phyloP scores from a whole-genome alignment of 1,284 basidiomycete species.

The Gymnopus androsaceus region DNA sequence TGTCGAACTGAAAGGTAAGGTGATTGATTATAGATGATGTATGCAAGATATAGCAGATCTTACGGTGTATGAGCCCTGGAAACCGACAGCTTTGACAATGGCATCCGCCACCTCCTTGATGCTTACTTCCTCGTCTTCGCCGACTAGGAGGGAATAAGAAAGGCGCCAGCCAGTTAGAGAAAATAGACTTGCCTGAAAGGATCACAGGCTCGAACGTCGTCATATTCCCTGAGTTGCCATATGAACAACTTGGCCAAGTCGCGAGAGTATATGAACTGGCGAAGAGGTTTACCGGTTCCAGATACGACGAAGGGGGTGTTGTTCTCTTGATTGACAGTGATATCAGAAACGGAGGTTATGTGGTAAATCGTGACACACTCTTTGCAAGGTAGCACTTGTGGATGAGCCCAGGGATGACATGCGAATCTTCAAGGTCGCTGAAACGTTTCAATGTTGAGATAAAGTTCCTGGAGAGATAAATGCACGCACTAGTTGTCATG shows the following conservation, averaged over 20 bases:
- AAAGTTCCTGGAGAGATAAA: background rate
- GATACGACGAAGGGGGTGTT: slow-evolving; percentile 79
- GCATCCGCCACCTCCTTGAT: slow-evolving; percentile 85
- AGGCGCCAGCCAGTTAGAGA: background rate
- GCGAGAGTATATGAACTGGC: slow-evolving; percentile 93
- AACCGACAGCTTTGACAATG: slow-evolving; percentile 78
- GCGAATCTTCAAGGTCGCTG: slow-evolving; percentile 84
- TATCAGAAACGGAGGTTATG: slow-evolving; percentile 1
- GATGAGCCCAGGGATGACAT: slow-evolving; percentile 88
- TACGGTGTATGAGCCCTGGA: slow-evolving; percentile 71
- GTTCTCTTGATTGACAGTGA: slow-evolving; percentile 57
- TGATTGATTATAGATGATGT: background rate
- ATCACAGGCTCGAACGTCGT: slow-evolving; percentile 89
- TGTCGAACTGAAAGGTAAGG: slow-evolving; percentile 55
- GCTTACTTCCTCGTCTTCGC: slow-evolving; percentile 87
- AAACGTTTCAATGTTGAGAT: slow-evolving; percentile 9
- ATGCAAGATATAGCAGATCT: slow-evolving; percentile 21
- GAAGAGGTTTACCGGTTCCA: slow-evolving; percentile 84
- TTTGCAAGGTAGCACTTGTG: slow-evolving; percentile 90
- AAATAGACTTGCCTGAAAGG: slow-evolving; percentile 61
- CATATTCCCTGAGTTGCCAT: slow-evolving; percentile 87
- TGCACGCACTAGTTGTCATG: slow-evolving; percentile 72
- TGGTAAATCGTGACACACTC: slow-evolving; percentile 46
- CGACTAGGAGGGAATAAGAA: slow-evolving; percentile 51
- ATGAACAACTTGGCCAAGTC: slow-evolving; percentile 92